Percentiles rank a stretch among this genome's conserved stretches.
These are phyloP conservation scores for Monosporascus sp. DNA, from an alignment of 2,329 filamentous ascomycete genomes.

Conservation along the genomic window DNA sequence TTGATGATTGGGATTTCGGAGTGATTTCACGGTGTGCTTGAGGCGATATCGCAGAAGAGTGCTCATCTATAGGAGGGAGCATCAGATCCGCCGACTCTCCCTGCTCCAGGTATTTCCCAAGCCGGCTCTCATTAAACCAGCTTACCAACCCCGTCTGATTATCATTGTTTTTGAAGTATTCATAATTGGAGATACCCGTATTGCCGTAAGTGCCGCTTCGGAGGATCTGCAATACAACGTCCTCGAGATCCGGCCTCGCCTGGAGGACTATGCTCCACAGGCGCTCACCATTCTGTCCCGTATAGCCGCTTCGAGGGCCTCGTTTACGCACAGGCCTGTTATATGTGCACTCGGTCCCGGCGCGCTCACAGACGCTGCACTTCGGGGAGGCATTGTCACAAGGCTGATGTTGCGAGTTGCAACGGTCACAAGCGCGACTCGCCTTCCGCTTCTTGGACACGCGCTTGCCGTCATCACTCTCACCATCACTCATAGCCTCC, in stretches of 20 bases:
- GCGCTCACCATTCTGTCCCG: slow-evolving; percentile 29
- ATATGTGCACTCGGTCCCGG: slow-evolving; percentile 29
- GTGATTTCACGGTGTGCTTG: slow-evolving; percentile 9
- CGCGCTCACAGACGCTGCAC: slow-evolving; percentile 38
- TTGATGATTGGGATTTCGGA: slow-evolving; percentile 9
- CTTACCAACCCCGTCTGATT: slow-evolving; percentile 28
- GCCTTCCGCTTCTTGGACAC: slow-evolving; percentile 31
- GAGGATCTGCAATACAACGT: slow-evolving; percentile 25
- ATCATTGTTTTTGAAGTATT: slow-evolving; percentile 28
- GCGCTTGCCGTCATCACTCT: slow-evolving; percentile 27
- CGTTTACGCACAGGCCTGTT: slow-evolving; percentile 29
- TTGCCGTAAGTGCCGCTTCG: slow-evolving; percentile 22
- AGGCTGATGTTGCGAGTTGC: slow-evolving; percentile 42
- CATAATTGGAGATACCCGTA: slow-evolving; percentile 25
- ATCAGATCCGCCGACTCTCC: slow-evolving; percentile 23
- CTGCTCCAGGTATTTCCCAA: slow-evolving; percentile 25
- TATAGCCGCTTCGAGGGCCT: slow-evolving; percentile 29
- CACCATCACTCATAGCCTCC: slow-evolving; percentile 30
- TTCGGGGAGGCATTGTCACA: slow-evolving; percentile 43
- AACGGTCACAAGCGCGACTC: slow-evolving; percentile 37
- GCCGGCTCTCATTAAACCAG: slow-evolving; percentile 26
- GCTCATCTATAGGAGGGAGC: slow-evolving; percentile 19
- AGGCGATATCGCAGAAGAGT: slow-evolving; percentile 12
- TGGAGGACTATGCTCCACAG: slow-evolving; percentile 28
- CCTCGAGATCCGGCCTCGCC: slow-evolving; percentile 26